These are phyloP conservation scores for Auriscalpium orientale DNA, from an alignment of 768 basidiomycete genomes.

Conservation along the genomic window DNA sequence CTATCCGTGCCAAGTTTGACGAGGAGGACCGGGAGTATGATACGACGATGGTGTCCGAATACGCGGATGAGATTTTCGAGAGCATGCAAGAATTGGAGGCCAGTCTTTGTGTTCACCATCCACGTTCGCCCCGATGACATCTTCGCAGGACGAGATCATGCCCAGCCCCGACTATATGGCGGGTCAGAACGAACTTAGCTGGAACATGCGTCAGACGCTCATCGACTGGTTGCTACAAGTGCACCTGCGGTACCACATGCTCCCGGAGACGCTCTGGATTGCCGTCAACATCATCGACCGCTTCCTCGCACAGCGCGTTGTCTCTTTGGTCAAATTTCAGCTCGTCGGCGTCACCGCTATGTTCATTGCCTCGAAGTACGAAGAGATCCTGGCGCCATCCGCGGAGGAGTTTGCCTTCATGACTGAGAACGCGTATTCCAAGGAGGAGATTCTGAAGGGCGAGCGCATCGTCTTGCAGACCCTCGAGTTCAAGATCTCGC, in stretches of 20 bases:
- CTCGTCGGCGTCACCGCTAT: conserved; percentile 98
- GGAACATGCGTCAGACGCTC: conserved; percentile 92
- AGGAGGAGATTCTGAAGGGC: conserved; percentile 96
- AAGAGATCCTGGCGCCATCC: conserved; percentile 94
- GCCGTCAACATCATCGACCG: conserved; percentile 91
- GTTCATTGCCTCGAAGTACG: conserved; percentile 99
- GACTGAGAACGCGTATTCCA: conserved; percentile 90
- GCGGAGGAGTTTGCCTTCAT: conserved; percentile 99
- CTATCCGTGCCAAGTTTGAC: conserved; percentile 54
- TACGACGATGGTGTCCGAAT: conserved; percentile 96
- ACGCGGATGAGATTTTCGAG: conserved; percentile 95
- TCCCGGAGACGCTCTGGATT: conserved; percentile 99
- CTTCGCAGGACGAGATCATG: conserved; percentile 70
- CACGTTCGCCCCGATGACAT: conserved; percentile 15
- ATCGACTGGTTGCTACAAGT: conserved; percentile 99
- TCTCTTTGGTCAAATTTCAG: conserved; percentile 80
- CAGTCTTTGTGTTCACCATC: conserved; percentile 17
- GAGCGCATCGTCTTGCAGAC: conserved; percentile 95
- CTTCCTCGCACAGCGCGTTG: conserved; percentile 61
- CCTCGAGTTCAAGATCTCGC: conserved; percentile 90
- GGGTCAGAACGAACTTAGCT: conserved; percentile 84
- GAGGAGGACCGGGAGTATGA: conserved; percentile 73
- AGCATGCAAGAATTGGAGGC: conserved; percentile 96
- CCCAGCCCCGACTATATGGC: conserved; percentile 91
- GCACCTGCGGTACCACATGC: conserved; percentile 97